Percentiles rank a stretch among this genome's conserved stretches.
phyloP scores from a whole-genome alignment of 306 rosid genomes.

The Malus sieversii region DNA sequence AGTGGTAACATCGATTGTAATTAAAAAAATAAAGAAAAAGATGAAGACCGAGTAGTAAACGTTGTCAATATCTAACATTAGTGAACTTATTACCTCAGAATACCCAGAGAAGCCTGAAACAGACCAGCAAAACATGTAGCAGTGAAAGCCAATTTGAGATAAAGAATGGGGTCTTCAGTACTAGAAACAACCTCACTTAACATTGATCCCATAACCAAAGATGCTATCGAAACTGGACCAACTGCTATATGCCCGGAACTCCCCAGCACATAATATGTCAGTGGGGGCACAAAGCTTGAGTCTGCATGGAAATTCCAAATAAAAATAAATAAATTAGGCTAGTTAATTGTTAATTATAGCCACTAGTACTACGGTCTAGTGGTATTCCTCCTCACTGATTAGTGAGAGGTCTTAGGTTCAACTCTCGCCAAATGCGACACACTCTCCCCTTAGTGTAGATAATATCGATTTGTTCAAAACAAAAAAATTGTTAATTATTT shows the following conservation, averaged over 20 bases:
- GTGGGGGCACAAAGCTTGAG: constrained; percentile 94
- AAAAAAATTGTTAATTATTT: neutral
- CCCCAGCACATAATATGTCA: constrained; percentile 82
- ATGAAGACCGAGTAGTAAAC: neutral
- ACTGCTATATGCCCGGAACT: constrained; percentile 91
- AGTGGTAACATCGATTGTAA: neutral
- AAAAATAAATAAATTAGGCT: neutral
- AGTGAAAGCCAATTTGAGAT: constrained; percentile 88
- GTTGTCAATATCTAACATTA: neutral
- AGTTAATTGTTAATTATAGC: neutral
- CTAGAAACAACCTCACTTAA: constrained; percentile 60
- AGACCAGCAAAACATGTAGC: constrained; percentile 88
- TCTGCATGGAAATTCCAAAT: constrained; percentile 46
- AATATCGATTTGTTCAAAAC: no score
- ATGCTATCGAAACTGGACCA: constrained; percentile 97
- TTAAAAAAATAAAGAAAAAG: neutral
- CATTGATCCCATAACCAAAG: constrained; percentile 98
- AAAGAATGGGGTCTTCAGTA: constrained; percentile 57
- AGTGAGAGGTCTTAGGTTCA: no score
- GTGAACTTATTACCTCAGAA: constrained; percentile 41
- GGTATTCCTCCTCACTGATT: no score
- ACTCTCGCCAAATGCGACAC: no score
- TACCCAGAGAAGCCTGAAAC: constrained; percentile 83
- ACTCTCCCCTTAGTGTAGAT: no score
- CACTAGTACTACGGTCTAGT: no score